Percentiles rank a stretch among this genome's conserved stretches.
phyloP scores from a whole-genome alignment of 306 rosid species.

The Quercus glauca region DNA sequence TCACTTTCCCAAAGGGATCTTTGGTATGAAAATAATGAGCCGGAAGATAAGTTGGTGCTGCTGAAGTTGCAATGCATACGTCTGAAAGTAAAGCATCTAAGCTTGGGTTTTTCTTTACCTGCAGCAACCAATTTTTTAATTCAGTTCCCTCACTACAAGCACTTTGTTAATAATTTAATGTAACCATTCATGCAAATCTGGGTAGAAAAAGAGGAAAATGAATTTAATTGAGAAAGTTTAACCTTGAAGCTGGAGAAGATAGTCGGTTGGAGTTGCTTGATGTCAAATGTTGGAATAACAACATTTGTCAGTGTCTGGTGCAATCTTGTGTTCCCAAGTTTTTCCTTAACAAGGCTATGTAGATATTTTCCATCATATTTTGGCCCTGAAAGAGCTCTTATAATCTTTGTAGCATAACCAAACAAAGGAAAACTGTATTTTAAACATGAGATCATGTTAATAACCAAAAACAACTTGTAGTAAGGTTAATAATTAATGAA shows the following conservation, averaged over 20 bases:
- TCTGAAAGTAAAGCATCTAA: conserved; percentile 28
- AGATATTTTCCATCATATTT: too few species aligned
- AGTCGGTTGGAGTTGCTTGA: too few species aligned
- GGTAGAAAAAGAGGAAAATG: not conserved
- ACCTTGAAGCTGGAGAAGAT: too few species aligned
- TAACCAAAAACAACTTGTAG: not conserved
- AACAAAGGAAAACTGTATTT: not conserved
- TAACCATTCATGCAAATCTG: too few species aligned
- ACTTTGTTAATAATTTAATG: not conserved
- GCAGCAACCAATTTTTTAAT: not conserved
- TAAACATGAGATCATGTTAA: too few species aligned
- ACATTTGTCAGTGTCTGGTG: too few species aligned
- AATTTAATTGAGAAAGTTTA: not conserved
- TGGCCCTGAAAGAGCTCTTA: too few species aligned
- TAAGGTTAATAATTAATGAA: not conserved
- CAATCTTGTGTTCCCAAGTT: too few species aligned
- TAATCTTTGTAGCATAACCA: too few species aligned
- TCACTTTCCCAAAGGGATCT: not conserved
- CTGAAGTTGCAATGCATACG: conserved; percentile 31
- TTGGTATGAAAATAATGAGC: conserved; percentile 29
- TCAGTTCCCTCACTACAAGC: too few species aligned
- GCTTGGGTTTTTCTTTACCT: conserved; percentile 1
- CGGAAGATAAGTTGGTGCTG: conserved; percentile 28
- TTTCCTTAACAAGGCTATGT: too few species aligned
- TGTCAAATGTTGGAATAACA: too few species aligned